Percentiles rank a stretch among this genome's conserved stretches.
phyloP scores from a whole-genome alignment of 164 flowering plant species.

The Piper betle region DNA sequence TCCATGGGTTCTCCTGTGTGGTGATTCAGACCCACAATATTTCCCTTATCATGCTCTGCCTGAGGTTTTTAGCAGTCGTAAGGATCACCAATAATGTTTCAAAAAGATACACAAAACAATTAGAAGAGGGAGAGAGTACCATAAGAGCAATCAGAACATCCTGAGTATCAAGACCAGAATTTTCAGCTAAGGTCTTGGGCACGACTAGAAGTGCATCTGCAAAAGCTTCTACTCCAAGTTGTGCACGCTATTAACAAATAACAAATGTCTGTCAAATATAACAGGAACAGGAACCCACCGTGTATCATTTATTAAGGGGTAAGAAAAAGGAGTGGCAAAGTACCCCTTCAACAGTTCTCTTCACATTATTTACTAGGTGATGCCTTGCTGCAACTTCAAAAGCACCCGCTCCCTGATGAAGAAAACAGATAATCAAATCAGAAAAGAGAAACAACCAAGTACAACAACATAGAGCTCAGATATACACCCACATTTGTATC shows the following conservation, averaged over 20 bases:
- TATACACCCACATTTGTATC: no score
- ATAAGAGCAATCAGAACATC: conserved; percentile 80
- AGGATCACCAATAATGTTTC: not conserved
- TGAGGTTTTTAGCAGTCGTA: conserved; percentile 7
- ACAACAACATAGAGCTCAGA: no score
- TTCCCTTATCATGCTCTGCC: conserved; percentile 95
- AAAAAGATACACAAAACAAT: not conserved
- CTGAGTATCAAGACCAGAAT: conserved; percentile 96
- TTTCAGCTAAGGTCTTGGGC: conserved; percentile 97
- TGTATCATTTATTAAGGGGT: not conserved
- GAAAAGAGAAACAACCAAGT: not conserved
- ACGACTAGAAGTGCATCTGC: conserved; percentile 96
- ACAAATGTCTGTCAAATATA: no score
- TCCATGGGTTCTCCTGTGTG: conserved; percentile 86
- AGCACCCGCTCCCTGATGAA: conserved; percentile 88
- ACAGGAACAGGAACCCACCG: no score
- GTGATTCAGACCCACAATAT: conserved; percentile 79
- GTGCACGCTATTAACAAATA: conserved; percentile 62
- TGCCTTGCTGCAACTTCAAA: conserved; percentile 99
- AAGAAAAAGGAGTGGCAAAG: not conserved
- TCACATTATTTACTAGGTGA: conserved; percentile 69
- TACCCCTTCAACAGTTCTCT: conserved; percentile 98
- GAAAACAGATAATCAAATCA: not conserved
- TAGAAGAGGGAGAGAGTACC: conserved; percentile 22
- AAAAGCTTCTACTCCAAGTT: conserved; percentile 96